Evolutionary conservation across 23 red algal genomes (phyloP), one percentile per base, ranked within the genome.

Genomic region (Agarophyton chilense): DNA sequence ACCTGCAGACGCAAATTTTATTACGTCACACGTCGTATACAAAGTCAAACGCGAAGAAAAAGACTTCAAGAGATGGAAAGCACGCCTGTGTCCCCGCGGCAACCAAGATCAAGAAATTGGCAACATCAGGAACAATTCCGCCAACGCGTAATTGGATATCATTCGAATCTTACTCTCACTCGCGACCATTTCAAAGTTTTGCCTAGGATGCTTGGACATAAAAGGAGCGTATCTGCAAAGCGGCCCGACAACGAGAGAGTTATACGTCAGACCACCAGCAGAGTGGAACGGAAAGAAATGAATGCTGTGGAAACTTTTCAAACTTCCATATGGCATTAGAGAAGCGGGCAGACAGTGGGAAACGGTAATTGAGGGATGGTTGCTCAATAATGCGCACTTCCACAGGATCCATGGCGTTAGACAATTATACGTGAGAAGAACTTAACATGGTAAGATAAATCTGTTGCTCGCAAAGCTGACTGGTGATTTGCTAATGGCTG

Each of bases 41-140:
- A 82, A 82, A 35, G 57, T 82, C 2, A 82, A 82, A 32, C 44
- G 42, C 29, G 72, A 82, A 41, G 31, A 60, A 31, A 82, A 65
- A 33, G 57, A 82, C 13, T 51, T 24, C 9, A 82, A 42, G 31
- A 1, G 78, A 57, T 18, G 60, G 76, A 56, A 56, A 61, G 57
- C 31, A 1, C 60, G 78, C 6, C 78, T 82, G 3, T 62, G 45
- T 41, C 78, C 78, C 26, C 78, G 61, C 28, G 78, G 57, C 10
- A 82, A 82, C 29, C 28, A 51, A 61, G 78, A 60, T 52, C 60
- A 82, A 28, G 78, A 60, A n/a, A 82, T 61, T 16, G 78, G 78
- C 7, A 82, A 39, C 52, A 82, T 65, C 9, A 2, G 78, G 2
- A 60, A 82, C 32, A 51, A 82, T 43, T 82, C 78, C 16, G 29